Percentiles rank a stretch among this genome's conserved stretches.
Evolutionary conservation across 139 green algal genomes (phyloP).

Genomic region (Astrephomene gubernaculifera): DNA sequence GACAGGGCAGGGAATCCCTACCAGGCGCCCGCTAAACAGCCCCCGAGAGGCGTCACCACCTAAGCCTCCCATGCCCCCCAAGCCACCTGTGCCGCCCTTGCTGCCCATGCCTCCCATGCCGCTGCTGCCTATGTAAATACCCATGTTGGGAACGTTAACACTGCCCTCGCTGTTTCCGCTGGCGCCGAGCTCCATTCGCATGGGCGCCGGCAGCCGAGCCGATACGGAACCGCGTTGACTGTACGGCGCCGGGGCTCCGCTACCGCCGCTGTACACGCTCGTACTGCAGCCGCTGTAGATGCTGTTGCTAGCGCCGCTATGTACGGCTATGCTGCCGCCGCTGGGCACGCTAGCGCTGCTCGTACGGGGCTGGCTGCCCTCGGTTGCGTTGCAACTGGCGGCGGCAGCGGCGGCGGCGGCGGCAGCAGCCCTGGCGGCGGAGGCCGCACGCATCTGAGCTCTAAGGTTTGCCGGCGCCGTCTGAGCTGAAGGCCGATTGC

Average conservation of each 20-base stretch:
- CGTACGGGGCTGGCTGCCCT: neutral
- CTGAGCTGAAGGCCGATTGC: neutral
- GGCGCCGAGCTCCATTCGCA: neutral
- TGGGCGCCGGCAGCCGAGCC: neutral
- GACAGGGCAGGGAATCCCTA: neutral
- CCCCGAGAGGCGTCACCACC: too few species aligned
- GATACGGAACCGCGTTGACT: neutral
- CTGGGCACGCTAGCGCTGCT: neutral
- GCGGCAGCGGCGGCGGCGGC: neutral
- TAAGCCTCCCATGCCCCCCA: too few species aligned
- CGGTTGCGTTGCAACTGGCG: neutral
- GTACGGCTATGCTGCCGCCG: neutral
- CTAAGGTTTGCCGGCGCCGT: conserved; percentile 7
- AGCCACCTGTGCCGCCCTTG: neutral
- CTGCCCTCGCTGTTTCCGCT: neutral
- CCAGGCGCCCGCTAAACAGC: too few species aligned
- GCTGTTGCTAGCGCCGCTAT: too few species aligned
- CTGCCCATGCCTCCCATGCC: too few species aligned
- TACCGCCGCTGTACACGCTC: neutral
- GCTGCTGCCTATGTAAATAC: neutral
- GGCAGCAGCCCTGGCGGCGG: neutral
- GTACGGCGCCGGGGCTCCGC: neutral
- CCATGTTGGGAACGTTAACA: neutral
- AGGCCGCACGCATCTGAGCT: neutral
- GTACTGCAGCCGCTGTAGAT: too few species aligned